A percentile compares a stretch with the other conserved stretches of the same genome.
These are phyloP conservation scores for Phytopythium montanum DNA, from an alignment of 352 stramenopile genomes.

Conservation along the genomic window DNA sequence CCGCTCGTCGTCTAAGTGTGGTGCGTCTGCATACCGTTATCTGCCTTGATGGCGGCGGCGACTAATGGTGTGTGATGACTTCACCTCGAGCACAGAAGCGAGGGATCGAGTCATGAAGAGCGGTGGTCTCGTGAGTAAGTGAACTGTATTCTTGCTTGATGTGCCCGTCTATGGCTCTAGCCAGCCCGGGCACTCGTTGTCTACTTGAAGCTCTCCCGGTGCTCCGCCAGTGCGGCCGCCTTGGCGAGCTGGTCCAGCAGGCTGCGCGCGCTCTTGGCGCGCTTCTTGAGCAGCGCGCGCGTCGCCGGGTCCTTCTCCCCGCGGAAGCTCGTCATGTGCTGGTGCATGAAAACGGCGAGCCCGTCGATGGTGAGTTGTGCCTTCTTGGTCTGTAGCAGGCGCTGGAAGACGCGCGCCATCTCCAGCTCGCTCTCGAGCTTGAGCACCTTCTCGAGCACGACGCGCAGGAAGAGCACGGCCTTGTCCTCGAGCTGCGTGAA, in stretches of 20 bases:
- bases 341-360: slow-evolving; percentile 75
- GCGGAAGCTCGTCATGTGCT: slow-evolving; percentile 66
- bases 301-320: slow-evolving; percentile 32
- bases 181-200: too few species aligned
- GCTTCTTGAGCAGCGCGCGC: slow-evolving; percentile 49
- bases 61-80: background rate
- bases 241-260: slow-evolving; percentile 69
- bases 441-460: slow-evolving; percentile 75
- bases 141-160: slow-evolving; percentile 3
- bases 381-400: slow-evolving; percentile 77
- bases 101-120: background rate
- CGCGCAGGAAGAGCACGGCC: slow-evolving; percentile 86
- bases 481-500: slow-evolving; percentile 88
- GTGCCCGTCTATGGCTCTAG: background rate
- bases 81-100: background rate
- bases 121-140: background rate
- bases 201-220: slow-evolving; percentile 52
- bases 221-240: slow-evolving; percentile 39
- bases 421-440: slow-evolving; percentile 59
- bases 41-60: background rate
- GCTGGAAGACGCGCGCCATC: slow-evolving; percentile 71
- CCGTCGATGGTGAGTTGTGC: slow-evolving; percentile 75
- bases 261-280: slow-evolving; percentile 60
- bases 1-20: slow-evolving; percentile 19
- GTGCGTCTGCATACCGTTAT: background rate